phyloP scores from a whole-genome alignment of 352 stramenopile species.

The Globisporangium irregulare region DNA sequence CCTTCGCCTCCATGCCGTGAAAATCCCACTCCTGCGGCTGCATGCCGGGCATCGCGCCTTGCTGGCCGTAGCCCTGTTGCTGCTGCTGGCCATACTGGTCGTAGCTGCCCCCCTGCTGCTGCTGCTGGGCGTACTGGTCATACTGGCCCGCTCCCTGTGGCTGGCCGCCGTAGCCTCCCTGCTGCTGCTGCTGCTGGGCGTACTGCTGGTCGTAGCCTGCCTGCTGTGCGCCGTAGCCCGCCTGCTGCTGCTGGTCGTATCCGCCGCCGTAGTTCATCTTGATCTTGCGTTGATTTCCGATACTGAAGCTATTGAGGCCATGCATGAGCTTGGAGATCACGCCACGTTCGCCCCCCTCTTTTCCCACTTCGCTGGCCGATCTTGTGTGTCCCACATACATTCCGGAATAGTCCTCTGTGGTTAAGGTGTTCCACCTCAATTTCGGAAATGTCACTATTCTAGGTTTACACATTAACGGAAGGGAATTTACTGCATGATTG shows the following conservation, averaged over 20 bases:
- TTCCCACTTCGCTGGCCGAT: neutral
- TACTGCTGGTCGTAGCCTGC: slow-evolving; percentile 37
- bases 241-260: slow-evolving; percentile 31
- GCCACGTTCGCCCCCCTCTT: slow-evolving; percentile 3
- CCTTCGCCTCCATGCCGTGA: slow-evolving; percentile 78
- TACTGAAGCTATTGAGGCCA: neutral
- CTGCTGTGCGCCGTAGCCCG: slow-evolving; percentile 6
- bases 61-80: slow-evolving; percentile 35
- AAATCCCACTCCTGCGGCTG: slow-evolving; percentile 87
- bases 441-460: neutral
- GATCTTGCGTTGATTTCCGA: neutral
- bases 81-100: slow-evolving; percentile 38
- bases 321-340: neutral
- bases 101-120: slow-evolving; percentile 28
- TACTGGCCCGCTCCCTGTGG: slow-evolving; percentile 41
- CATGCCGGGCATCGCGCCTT: slow-evolving; percentile 46
- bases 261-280: slow-evolving; percentile 47
- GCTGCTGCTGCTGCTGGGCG: slow-evolving; percentile 28
- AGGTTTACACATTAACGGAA: neutral
- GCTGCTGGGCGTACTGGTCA: slow-evolving; percentile 31
- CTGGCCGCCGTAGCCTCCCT: slow-evolving; percentile 34
- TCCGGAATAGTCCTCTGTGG: neutral
- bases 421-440: neutral
- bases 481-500: neutral
- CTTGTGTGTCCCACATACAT: neutral